These are phyloP conservation scores for Aspergillus piperis DNA, from an alignment of 2,329 filamentous ascomycete genomes.

Conservation along the genomic window DNA sequence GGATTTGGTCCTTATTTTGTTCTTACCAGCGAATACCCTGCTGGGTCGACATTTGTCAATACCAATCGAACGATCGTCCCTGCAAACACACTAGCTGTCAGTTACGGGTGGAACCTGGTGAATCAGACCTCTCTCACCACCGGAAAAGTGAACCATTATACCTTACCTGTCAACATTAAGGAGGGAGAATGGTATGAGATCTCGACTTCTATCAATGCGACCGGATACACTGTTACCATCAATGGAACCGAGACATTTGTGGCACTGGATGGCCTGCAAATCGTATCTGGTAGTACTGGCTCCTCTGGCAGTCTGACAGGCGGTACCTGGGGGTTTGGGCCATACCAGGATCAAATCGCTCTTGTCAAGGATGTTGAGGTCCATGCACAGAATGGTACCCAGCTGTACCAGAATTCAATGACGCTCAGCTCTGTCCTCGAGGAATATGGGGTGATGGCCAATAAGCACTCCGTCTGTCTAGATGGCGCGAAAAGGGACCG, in stretches of 20 bases:
- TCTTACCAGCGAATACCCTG: constrained; percentile 13
- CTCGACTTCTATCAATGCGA: neutral
- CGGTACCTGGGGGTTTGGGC: constrained; percentile 16
- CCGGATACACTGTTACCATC: neutral
- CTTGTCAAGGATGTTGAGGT: constrained; percentile 17
- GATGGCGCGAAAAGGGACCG: constrained; percentile 63
- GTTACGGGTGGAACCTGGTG: constrained; percentile 13
- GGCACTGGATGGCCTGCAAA: neutral
- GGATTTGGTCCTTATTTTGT: constrained; percentile 23
- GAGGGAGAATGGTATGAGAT: constrained; percentile 5
- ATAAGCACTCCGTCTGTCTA: constrained; percentile 26
- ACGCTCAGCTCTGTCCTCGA: constrained; percentile 8
- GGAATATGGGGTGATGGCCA: constrained; percentile 25
- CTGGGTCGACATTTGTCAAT: constrained; percentile 7
- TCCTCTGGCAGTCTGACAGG: constrained; percentile 2
- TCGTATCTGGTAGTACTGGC: neutral
- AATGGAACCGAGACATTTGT: neutral
- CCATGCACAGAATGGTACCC: constrained; percentile 16
- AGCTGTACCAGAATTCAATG: constrained; percentile 18
- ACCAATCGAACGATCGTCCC: constrained; percentile 8
- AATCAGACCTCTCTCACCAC: constrained; percentile 10
- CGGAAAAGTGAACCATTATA: constrained; percentile 2
- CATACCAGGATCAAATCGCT: constrained; percentile 23
- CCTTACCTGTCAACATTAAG: neutral
- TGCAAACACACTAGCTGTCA: constrained; percentile 8